phyloP scores from a whole-genome alignment of 768 basidiomycete species.

The Trametes elegans region DNA sequence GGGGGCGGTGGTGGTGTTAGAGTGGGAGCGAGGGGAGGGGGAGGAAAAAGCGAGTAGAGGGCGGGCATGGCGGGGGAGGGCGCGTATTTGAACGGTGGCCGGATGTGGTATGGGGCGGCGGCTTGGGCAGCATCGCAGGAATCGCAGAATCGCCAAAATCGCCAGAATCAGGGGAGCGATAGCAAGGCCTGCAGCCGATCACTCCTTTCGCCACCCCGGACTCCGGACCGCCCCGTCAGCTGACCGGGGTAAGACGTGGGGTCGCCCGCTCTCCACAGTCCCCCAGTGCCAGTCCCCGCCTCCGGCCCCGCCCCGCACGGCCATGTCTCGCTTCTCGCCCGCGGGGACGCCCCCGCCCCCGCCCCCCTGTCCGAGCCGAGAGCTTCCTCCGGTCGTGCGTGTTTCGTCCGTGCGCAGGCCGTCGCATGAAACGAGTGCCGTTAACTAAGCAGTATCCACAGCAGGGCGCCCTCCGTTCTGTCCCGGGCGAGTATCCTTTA shows the following conservation, averaged over 20 bases:
- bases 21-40: neutral
- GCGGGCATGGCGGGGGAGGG: neutral
- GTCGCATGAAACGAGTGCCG: no score
- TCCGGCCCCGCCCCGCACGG: neutral
- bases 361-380: no score
- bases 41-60: neutral
- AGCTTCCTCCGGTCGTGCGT: no score
- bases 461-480: slow-evolving; percentile 4
- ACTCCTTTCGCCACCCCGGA: neutral
- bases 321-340: no score
- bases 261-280: neutral
- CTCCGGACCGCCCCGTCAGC: slow-evolving; percentile 14
- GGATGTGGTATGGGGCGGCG: no score
- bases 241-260: slow-evolving; percentile 15
- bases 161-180: slow-evolving; percentile 13
- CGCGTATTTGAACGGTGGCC: slow-evolving; percentile 12
- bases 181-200: neutral
- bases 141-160: no score
- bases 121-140: neutral
- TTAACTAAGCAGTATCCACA: no score
- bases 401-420: no score
- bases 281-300: no score
- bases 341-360: no score
- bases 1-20: slow-evolving; percentile 1
- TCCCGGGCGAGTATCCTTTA: slow-evolving; percentile 10